phyloP scores from a whole-genome alignment of 2,329 filamentous ascomycete genomes.

The Monosporascus sp. region DNA sequence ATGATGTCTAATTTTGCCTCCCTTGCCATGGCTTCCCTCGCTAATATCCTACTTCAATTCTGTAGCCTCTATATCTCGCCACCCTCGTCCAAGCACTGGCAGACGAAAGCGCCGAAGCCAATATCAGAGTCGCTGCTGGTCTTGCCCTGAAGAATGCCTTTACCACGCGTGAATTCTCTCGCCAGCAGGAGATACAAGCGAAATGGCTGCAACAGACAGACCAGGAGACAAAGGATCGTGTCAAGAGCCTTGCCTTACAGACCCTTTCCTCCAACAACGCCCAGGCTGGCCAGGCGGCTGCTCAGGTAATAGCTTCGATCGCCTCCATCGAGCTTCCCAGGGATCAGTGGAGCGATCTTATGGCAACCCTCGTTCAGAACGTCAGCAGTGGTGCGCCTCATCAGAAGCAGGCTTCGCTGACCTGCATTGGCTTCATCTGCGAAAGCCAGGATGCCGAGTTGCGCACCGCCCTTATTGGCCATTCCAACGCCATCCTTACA shows the following conservation, averaged over 20 bases:
- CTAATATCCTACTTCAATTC: slow-evolving; percentile 8
- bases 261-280: slow-evolving; percentile 75
- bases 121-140: slow-evolving; percentile 90
- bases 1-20: slow-evolving; percentile 3
- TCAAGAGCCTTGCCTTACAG: slow-evolving; percentile 87
- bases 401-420: slow-evolving; percentile 90
- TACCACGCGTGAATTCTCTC: slow-evolving; percentile 81
- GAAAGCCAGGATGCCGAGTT: slow-evolving; percentile 89
- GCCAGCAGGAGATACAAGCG: slow-evolving; percentile 83
- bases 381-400: slow-evolving; percentile 81
- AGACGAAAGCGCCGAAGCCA: slow-evolving; percentile 76
- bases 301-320: slow-evolving; percentile 92
- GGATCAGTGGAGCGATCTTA: slow-evolving; percentile 88
- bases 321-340: slow-evolving; percentile 91
- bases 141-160: slow-evolving; percentile 98
- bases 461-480: slow-evolving; percentile 69
- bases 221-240: slow-evolving; percentile 72
- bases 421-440: slow-evolving; percentile 97
- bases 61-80: slow-evolving; percentile 76
- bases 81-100: slow-evolving; percentile 91
- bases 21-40: slow-evolving; percentile 8
- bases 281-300: slow-evolving; percentile 81
- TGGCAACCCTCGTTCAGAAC: slow-evolving; percentile 84
- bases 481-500: slow-evolving; percentile 96
- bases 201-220: slow-evolving; percentile 88